phyloP scores from a whole-genome alignment of 2,329 filamentous ascomycete species.

The Botrytis sinoallii region DNA sequence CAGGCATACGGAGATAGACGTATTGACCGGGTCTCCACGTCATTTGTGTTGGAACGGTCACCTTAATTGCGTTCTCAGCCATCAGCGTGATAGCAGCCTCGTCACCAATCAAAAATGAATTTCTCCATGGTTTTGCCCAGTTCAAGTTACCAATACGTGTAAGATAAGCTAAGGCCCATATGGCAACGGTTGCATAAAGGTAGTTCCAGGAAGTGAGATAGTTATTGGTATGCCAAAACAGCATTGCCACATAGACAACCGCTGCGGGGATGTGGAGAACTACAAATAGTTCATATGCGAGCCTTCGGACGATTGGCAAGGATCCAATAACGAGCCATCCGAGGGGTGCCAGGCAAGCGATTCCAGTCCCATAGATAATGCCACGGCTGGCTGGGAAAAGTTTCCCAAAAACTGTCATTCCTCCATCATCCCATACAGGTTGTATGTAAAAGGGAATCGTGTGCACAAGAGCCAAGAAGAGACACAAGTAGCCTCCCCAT shows the following conservation, averaged over 20 bases:
- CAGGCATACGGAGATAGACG: slow-evolving; percentile 90
- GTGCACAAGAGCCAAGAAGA: slow-evolving; percentile 80
- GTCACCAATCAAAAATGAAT: slow-evolving; percentile 83
- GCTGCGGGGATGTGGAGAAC: slow-evolving; percentile 78
- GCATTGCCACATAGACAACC: slow-evolving; percentile 73
- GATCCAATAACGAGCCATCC: slow-evolving; percentile 83
- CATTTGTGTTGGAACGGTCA: slow-evolving; percentile 91
- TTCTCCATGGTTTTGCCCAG: slow-evolving; percentile 76
- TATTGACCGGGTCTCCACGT: slow-evolving; percentile 93
- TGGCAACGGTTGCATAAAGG: slow-evolving; percentile 73
- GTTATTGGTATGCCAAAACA: slow-evolving; percentile 97
- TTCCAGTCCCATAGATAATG: slow-evolving; percentile 80
- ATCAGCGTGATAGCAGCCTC: slow-evolving; percentile 87
- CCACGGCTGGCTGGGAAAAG: slow-evolving; percentile 64
- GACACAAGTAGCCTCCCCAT: slow-evolving; percentile 83
- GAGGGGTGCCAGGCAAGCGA: slow-evolving; percentile 77
- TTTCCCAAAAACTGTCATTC: slow-evolving; percentile 65
- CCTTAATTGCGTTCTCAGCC: slow-evolving; percentile 90
- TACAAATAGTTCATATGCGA: slow-evolving; percentile 84
- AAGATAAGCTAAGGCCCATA: slow-evolving; percentile 74
- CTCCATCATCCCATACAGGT: slow-evolving; percentile 78
- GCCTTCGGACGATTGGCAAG: slow-evolving; percentile 70
- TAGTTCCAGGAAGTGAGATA: slow-evolving; percentile 89
- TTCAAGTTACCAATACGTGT: slow-evolving; percentile 81
- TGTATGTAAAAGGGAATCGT: slow-evolving; percentile 87